A percentile compares a stretch with the other conserved stretches of the same genome.
These are phyloP conservation scores for Leucoagaricus sp. DNA, from an alignment of 1,284 basidiomycete genomes.

Conservation along the genomic window DNA sequence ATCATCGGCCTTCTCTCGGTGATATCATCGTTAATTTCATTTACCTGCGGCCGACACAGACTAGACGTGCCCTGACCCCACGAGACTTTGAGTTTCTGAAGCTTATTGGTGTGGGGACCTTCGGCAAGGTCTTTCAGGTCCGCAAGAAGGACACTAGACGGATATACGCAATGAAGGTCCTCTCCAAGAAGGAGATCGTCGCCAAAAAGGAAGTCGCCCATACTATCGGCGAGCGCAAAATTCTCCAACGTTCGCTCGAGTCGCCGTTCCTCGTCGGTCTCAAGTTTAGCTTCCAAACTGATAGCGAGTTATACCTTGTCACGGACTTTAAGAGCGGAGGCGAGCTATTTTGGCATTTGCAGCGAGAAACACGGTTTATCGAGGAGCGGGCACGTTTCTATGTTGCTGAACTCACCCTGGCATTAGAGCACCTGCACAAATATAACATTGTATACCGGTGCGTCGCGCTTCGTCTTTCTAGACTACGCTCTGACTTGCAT, in stretches of 20 bases:
- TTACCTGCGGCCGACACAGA: conserved; percentile 43
- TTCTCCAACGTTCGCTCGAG: conserved; percentile 91
- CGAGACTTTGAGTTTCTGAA: conserved; percentile 99
- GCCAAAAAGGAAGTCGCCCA: conserved; percentile 99
- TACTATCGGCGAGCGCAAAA: conserved; percentile 99
- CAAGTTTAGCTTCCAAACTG: conserved; percentile 99
- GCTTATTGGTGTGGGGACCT: conserved; percentile 97
- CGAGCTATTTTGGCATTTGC: conserved; percentile 97
- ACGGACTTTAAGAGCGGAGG: conserved; percentile 99
- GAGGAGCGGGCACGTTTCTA: conserved; percentile 96
- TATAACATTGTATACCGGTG: conserved; percentile 96
- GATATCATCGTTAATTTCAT: conserved; percentile 13
- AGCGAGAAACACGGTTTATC: conserved; percentile 90
- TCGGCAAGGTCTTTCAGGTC: conserved; percentile 99
- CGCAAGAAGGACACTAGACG: conserved; percentile 97
- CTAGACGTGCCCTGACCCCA: conserved; percentile 80
- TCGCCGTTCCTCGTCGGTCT: conserved; percentile 98
- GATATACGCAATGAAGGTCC: conserved; percentile 99
- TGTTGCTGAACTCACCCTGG: conserved; percentile 92
- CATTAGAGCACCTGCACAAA: conserved; percentile 95
- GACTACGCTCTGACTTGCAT: not conserved
- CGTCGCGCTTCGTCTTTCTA: conserved; percentile 26
- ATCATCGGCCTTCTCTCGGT: conserved; percentile 4
- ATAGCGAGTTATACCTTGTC: conserved; percentile 93
- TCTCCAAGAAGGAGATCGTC: conserved; percentile 98